phyloP scores from a whole-genome alignment of 2,329 filamentous ascomycete genomes.

The Sclerotinia borealis region DNA sequence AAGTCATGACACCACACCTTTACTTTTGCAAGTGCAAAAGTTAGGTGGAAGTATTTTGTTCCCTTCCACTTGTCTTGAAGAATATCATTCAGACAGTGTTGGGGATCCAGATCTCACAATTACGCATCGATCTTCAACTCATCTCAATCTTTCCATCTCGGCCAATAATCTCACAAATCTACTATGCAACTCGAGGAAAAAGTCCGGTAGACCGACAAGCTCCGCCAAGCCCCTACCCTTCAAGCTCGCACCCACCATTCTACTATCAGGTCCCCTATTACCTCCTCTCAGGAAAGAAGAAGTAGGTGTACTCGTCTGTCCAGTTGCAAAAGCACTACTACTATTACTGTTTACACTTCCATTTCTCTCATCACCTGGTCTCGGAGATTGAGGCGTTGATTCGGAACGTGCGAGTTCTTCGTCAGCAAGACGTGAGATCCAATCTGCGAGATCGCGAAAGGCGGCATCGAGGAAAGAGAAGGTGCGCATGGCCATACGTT shows the following conservation, averaged over 20 bases:
- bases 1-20: not conserved
- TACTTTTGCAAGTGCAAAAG: not conserved
- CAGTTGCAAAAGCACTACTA: not conserved
- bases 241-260: conserved; percentile 43
- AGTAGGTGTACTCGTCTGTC: conserved; percentile 16
- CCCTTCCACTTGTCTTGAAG: not conserved
- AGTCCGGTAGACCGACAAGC: conserved; percentile 59
- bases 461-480: conserved; percentile 56
- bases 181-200: conserved; percentile 61
- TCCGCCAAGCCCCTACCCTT: conserved; percentile 58
- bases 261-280: conserved; percentile 24
- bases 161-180: conserved; percentile 58
- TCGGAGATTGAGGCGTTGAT: conserved; percentile 9
- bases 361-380: conserved; percentile 5
- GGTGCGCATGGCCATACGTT: conserved; percentile 59
- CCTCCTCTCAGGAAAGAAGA: conserved; percentile 27
- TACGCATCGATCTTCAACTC: not conserved
- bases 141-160: conserved; percentile 39
- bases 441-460: conserved; percentile 57
- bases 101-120: not conserved
- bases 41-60: not conserved
- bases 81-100: too few species aligned
- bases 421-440: conserved; percentile 61
- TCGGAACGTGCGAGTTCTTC: conserved; percentile 48
- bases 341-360: conserved; percentile 15